phyloP scores from a whole-genome alignment of 75 land plant species.

The Azolla pinnata region DNA sequence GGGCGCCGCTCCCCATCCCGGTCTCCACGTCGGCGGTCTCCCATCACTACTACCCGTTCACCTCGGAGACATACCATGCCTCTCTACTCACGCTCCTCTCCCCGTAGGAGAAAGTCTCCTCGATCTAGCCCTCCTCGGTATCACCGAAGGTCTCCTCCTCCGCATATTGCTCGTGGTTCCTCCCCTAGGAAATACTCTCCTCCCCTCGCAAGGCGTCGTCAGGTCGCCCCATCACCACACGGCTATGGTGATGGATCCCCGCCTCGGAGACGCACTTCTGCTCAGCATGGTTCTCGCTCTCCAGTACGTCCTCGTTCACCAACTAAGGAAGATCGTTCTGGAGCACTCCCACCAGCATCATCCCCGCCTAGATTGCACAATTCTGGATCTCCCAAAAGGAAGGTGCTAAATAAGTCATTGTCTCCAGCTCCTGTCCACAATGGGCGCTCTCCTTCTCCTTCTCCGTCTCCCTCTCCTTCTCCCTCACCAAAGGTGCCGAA shows the following conservation, averaged over 20 bases:
- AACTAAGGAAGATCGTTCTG: not conserved
- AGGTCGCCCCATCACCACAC: constrained; percentile 22
- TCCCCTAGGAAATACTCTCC: no score
- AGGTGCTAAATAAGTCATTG: not conserved
- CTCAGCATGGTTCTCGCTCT: constrained; percentile 20
- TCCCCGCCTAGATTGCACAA: constrained; percentile 1
- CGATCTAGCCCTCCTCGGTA: constrained; percentile 11
- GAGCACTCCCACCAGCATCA: not conserved
- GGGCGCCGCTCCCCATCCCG: constrained; percentile 19
- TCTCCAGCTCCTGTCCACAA: not conserved
- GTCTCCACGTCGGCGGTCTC: constrained; percentile 33
- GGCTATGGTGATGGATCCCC: constrained; percentile 19
- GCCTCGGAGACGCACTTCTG: constrained; percentile 11
- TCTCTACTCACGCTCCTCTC: constrained; percentile 30
- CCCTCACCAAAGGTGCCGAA: not conserved
- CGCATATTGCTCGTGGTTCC: constrained; percentile 14
- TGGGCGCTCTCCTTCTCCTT: constrained; percentile 8
- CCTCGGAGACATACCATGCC: constrained; percentile 36
- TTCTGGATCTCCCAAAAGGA: not conserved
- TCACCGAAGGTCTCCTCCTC: constrained; percentile 22
- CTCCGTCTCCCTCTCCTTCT: not conserved
- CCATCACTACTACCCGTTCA: constrained; percentile 11
- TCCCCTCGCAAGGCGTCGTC: constrained; percentile 11
- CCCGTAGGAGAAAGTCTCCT: constrained; percentile 24
- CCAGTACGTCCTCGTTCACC: constrained; percentile 7